Conservation (phyloP, 441 rosid genomes). For the Aquilaria agallochum region DNA sequence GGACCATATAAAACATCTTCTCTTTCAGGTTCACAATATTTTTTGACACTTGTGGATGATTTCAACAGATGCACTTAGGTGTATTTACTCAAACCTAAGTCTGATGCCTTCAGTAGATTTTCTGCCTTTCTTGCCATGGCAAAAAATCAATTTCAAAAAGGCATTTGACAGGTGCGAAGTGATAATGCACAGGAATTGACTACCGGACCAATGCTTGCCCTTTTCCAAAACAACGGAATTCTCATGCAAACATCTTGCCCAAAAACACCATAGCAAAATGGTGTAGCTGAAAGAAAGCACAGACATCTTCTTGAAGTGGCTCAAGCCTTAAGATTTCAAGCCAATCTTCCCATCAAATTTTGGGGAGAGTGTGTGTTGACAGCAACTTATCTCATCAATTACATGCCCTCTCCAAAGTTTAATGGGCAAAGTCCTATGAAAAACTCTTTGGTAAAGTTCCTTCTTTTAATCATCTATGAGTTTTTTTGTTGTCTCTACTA, state of each 20-base stretch:
- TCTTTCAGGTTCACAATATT: neutral
- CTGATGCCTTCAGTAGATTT: neutral
- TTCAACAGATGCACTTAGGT: neutral
- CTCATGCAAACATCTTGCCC: neutral
- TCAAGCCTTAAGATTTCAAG: neutral
- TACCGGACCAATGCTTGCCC: neutral
- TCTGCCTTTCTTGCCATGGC: neutral
- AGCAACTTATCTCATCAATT: constrained; percentile 5
- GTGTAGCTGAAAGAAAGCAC: neutral
- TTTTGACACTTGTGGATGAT: neutral
- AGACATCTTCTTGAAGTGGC: neutral
- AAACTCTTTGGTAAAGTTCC: neutral
- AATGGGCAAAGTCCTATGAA: neutral
- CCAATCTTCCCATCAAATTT: neutral
- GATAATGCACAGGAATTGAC: neutral
- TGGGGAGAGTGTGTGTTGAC: neutral
- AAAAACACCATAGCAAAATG: neutral
- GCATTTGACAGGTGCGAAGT: neutral
- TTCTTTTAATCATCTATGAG: neutral
- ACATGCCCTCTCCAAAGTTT: neutral
- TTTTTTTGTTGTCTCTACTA: constrained; percentile 1
- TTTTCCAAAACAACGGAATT: too few relatives aligned
- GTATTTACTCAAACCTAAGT: neutral
- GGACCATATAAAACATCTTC: neutral
- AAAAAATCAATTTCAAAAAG: neutral